Conservation (phyloP, 2,329 filamentous ascomycete genomes). For the Podosphaera xanthii region DNA sequence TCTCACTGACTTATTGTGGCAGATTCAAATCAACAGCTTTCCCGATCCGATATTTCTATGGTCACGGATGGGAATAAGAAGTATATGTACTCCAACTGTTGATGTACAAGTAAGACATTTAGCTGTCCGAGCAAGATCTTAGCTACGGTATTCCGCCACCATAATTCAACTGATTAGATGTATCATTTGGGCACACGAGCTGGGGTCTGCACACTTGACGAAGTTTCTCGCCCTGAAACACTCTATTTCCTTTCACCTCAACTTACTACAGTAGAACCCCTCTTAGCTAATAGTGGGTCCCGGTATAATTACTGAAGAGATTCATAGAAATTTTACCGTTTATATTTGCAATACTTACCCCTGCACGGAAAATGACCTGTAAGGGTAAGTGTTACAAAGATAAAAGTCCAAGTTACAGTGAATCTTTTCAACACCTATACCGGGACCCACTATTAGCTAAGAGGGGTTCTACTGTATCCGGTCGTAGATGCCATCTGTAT, state of each 20-base stretch:
- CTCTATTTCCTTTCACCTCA: not conserved
- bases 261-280: not conserved
- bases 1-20: not conserved
- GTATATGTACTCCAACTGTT: not conserved
- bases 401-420: too few species aligned
- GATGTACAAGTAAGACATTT: not conserved
- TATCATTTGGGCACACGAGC: not conserved
- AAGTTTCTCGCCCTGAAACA: not conserved
- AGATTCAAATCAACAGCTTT: not conserved
- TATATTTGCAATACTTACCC: too few species aligned
- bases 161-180: not conserved
- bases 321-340: too few species aligned
- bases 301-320: too few species aligned
- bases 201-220: not conserved
- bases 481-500: too few species aligned
- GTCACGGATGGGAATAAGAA: not conserved
- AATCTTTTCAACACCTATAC: too few species aligned
- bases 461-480: too few species aligned
- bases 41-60: too few species aligned
- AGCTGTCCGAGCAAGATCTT: not conserved
- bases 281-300: too few species aligned
- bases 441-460: too few species aligned
- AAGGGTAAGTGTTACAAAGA: too few species aligned
- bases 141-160: not conserved
- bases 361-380: too few species aligned